These are phyloP conservation scores for Cladosporium colombiae DNA, from an alignment of 2,329 filamentous ascomycete species.

Conservation along the genomic window DNA sequence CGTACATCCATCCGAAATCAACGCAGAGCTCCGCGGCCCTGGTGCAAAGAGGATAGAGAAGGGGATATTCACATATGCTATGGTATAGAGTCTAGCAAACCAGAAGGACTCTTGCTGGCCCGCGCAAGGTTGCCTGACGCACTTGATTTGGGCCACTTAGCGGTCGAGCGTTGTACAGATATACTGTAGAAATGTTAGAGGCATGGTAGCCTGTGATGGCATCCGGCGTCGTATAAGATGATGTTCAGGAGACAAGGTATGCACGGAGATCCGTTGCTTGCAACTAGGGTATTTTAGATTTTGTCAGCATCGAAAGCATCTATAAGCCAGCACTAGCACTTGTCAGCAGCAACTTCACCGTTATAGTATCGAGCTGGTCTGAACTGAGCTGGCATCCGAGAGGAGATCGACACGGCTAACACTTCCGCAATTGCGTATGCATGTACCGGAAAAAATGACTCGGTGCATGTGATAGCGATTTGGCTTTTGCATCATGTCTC, in stretches of 20 bases:
- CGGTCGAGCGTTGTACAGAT: neutral
- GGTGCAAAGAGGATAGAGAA: constrained; percentile 7
- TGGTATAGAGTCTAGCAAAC: constrained; percentile 4
- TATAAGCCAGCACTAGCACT: neutral
- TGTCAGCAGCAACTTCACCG: neutral
- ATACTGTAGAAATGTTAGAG: neutral
- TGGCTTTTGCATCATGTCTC: neutral
- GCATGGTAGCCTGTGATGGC: neutral
- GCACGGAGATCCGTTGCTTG: neutral
- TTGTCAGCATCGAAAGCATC: neutral
- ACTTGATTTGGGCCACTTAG: neutral
- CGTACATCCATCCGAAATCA: constrained; percentile 8
- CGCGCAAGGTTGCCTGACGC: neutral
- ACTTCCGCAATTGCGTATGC: neutral
- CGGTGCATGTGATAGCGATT: neutral
- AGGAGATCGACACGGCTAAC: neutral
- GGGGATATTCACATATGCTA: neutral
- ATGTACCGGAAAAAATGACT: neutral
- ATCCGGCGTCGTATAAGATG: neutral
- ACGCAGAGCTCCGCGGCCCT: constrained; percentile 3
- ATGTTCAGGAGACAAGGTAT: neutral
- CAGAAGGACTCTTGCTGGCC: neutral
- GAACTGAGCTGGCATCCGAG: neutral
- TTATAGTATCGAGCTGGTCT: neutral
- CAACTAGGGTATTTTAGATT: neutral